These are phyloP conservation scores for Wickerhamiella occidentalis DNA, from an alignment of 805 yeast species.

Conservation along the genomic window DNA sequence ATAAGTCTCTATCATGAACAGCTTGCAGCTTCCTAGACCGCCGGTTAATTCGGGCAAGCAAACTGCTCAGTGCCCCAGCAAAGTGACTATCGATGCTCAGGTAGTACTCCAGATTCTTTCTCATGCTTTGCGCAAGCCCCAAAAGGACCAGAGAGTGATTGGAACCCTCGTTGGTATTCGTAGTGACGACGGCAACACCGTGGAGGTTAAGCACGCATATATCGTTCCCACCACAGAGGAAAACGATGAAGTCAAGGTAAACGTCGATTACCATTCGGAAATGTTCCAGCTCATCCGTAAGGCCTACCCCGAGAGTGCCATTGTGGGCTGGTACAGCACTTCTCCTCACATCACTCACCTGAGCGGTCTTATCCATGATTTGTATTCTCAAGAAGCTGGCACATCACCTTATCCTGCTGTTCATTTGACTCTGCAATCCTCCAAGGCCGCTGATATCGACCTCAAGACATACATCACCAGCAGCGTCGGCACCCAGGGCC, in stretches of 20 bases:
- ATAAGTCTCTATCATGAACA: conserved; percentile 11
- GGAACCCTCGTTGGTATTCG: conserved; percentile 75
- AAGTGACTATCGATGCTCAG: conserved; percentile 48
- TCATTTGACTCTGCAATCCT: conserved; percentile 59
- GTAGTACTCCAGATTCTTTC: conserved; percentile 70
- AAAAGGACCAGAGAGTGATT: conserved; percentile 47
- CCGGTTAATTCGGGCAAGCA: conserved; percentile 20
- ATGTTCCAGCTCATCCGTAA: conserved; percentile 61
- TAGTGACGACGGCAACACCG: conserved; percentile 69
- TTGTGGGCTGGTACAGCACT: conserved; percentile 73
- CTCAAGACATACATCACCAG: conserved; percentile 72
- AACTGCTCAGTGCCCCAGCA: conserved; percentile 21
- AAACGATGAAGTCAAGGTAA: conserved; percentile 65
- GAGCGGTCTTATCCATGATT: conserved; percentile 69
- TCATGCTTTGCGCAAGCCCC: conserved; percentile 47
- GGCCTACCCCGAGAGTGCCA: conserved; percentile 64
- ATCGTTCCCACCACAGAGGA: conserved; percentile 70
- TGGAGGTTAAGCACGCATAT: conserved; percentile 63
- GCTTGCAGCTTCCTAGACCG: conserved; percentile 16
- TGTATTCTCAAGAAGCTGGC: conserved; percentile 59
- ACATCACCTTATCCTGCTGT: conserved; percentile 67
- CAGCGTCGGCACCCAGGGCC: conserved; percentile 47
- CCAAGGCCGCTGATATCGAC: conserved; percentile 35
- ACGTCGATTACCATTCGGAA: conserved; percentile 60
- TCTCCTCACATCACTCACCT: conserved; percentile 50